These are phyloP conservation scores for Ligustrum vulgare DNA, from an alignment of 257 asterid genomes.

Conservation along the genomic window DNA sequence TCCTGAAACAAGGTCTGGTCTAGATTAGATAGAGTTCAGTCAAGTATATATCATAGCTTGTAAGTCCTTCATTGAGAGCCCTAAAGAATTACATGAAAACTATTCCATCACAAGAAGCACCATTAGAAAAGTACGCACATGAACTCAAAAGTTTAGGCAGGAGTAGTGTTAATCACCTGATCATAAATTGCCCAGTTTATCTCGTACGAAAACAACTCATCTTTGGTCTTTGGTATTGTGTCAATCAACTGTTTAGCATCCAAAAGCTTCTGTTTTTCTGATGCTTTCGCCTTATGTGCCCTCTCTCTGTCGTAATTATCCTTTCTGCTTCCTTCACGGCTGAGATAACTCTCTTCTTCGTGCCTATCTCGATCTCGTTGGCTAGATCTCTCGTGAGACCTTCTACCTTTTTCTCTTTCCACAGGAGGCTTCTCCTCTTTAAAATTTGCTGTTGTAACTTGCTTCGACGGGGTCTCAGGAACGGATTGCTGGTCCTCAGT, in stretches of 20 bases:
- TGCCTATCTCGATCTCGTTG: constrained; percentile 76
- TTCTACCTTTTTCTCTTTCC: constrained; percentile 72
- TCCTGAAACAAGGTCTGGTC: not conserved
- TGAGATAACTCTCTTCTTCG: constrained; percentile 49
- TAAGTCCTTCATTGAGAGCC: not conserved
- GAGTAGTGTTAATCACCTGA: constrained; percentile 56
- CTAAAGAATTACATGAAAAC: not conserved
- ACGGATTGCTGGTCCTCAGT: constrained; percentile 71
- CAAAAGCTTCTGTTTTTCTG: constrained; percentile 80
- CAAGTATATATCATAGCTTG: not conserved
- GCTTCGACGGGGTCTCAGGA: constrained; percentile 63
- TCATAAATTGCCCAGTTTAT: constrained; percentile 85
- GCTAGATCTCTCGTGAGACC: constrained; percentile 70
- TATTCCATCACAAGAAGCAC: constrained; percentile 10
- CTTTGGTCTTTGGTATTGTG: constrained; percentile 94
- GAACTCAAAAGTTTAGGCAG: constrained; percentile 11
- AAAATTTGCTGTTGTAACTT: constrained; percentile 48
- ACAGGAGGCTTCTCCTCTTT: constrained; percentile 68
- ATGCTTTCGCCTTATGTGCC: constrained; percentile 50
- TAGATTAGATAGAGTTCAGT: not conserved
- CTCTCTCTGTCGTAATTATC: constrained; percentile 60
- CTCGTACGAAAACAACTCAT: constrained; percentile 83
- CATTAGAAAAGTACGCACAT: not conserved
- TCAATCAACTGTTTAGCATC: constrained; percentile 97
- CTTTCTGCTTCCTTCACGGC: constrained; percentile 61